A percentile compares a stretch with the other conserved stretches of the same genome.
Evolutionary conservation across 805 yeast species (phyloP).

Genomic region (Kuraishia cidri): DNA sequence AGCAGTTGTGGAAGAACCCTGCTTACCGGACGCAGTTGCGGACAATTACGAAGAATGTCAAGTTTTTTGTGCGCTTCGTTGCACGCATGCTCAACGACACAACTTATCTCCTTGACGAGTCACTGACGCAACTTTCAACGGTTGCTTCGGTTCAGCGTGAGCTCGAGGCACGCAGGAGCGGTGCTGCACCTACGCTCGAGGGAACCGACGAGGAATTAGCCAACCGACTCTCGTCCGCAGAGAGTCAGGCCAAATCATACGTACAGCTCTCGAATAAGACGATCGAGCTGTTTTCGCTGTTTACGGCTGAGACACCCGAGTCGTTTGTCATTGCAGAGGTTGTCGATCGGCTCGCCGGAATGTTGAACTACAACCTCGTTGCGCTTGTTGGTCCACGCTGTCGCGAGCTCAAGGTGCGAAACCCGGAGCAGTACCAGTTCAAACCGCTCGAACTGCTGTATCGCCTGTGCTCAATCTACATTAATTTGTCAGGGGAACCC

Average conservation of each 20-base stretch:
- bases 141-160: conserved; percentile 75
- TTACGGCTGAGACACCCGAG: conserved; percentile 77
- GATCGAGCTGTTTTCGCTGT: conserved; percentile 66
- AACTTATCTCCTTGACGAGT: conserved; percentile 86
- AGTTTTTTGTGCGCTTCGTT: conserved; percentile 84
- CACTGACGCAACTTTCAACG: conserved; percentile 66
- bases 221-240: conserved; percentile 50
- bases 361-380: conserved; percentile 87
- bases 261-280: conserved; percentile 81
- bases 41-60: conserved; percentile 61
- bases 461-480: conserved; percentile 66
- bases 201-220: conserved; percentile 58
- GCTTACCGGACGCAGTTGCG: conserved; percentile 61
- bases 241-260: conserved; percentile 70
- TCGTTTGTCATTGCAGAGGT: conserved; percentile 85
- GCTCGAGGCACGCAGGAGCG: conserved; percentile 36
- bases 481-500: conserved; percentile 55
- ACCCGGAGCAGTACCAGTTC: conserved; percentile 78
- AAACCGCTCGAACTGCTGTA: conserved; percentile 67
- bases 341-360: conserved; percentile 89
- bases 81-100: conserved; percentile 95
- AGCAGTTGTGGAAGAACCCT: conserved; percentile 73
- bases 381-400: conserved; percentile 96
- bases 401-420: conserved; percentile 73
- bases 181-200: conserved; percentile 20